phyloP scores from a whole-genome alignment of 257 asterid species.

The Fraxinus americana region DNA sequence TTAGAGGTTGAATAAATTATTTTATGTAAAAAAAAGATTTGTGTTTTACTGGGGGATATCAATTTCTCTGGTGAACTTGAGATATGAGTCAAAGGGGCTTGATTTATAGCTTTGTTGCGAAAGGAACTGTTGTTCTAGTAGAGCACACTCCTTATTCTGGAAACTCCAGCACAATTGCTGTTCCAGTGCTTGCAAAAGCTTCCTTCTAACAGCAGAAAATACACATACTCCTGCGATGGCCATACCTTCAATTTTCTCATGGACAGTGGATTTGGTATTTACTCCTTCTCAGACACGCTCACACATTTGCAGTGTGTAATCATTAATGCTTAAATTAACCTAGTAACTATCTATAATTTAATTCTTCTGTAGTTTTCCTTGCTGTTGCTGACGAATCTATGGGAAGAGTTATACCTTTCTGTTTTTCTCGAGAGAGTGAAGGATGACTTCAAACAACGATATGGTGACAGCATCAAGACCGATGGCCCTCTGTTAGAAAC shows the following conservation, averaged over 20 bases:
- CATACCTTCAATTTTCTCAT: constrained; percentile 93
- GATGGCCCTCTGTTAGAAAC: too few species aligned
- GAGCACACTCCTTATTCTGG: constrained; percentile 98
- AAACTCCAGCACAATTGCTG: constrained; percentile 95
- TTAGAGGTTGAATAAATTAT: background rate
- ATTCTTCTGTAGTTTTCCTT: constrained; percentile 69
- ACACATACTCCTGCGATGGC: constrained; percentile 94
- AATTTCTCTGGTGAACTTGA: constrained; percentile 4
- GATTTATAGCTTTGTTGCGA: constrained; percentile 97
- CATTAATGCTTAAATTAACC: constrained; percentile 15
- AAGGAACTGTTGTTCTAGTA: constrained; percentile 90
- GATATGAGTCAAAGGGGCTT: constrained; percentile 84
- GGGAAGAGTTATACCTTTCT: constrained; percentile 90
- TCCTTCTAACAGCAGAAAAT: constrained; percentile 88
- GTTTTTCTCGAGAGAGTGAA: constrained; percentile 97
- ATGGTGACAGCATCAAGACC: constrained; percentile 68
- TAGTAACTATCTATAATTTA: background rate
- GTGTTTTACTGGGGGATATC: background rate
- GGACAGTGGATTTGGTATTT: constrained; percentile 86
- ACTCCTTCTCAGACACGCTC: constrained; percentile 11
- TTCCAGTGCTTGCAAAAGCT: constrained; percentile 96
- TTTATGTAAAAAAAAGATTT: constrained; percentile 19
- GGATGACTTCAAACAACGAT: constrained; percentile 81
- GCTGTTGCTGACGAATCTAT: constrained; percentile 92
- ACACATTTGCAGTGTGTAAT: background rate